Conservation (phyloP, 2,329 filamentous ascomycete genomes). For the Clarireedia hainanense region DNA sequence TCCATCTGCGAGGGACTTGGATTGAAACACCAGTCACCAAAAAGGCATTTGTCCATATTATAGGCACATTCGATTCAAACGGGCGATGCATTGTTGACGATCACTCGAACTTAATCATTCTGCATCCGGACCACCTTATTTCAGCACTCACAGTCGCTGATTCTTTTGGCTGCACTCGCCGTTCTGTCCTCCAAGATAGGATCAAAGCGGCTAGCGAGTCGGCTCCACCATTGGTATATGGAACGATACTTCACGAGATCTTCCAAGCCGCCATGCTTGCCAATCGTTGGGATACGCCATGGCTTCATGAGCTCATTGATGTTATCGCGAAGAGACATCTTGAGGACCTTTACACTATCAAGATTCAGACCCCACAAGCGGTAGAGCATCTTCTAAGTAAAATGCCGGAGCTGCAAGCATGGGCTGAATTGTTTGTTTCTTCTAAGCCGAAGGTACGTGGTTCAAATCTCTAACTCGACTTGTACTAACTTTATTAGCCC, state of each 20-base stretch:
- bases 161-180: conserved; percentile 83
- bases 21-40: conserved; percentile 67
- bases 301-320: conserved; percentile 59
- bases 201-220: conserved; percentile 84
- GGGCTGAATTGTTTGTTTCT: conserved; percentile 77
- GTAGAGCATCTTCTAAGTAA: conserved; percentile 76
- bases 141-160: conserved; percentile 95
- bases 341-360: conserved; percentile 84
- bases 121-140: conserved; percentile 92
- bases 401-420: conserved; percentile 70
- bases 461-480: background rate
- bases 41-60: conserved; percentile 77
- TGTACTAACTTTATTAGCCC: conserved; percentile 34
- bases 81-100: conserved; percentile 81
- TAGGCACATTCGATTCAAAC: conserved; percentile 62
- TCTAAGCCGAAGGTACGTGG: conserved; percentile 53
- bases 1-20: conserved; percentile 82
- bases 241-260: conserved; percentile 87
- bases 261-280: conserved; percentile 84
- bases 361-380: conserved; percentile 64
- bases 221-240: conserved; percentile 77
- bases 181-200: conserved; percentile 88
- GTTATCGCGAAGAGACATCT: conserved; percentile 67
- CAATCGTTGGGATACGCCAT: conserved; percentile 71
- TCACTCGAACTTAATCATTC: conserved; percentile 71